Conservation (phyloP, 306 rosid species). For the Gynostemma pentaphyllum region DNA sequence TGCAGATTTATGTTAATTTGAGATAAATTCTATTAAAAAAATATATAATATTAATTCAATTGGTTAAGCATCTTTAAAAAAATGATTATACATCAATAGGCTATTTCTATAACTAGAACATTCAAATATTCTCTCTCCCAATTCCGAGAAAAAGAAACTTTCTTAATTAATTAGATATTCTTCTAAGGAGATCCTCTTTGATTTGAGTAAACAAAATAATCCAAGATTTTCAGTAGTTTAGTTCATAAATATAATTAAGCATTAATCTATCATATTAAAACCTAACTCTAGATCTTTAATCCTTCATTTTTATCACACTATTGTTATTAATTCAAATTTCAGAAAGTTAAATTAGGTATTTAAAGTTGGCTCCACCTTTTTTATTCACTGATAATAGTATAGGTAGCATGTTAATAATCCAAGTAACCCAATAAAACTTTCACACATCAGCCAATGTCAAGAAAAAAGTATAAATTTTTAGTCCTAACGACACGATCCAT, state of each 20-base stretch:
- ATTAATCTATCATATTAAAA: neutral
- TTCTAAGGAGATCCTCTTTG: neutral
- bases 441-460: neutral
- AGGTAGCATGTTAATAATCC: neutral
- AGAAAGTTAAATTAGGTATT: neutral
- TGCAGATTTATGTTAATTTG: no score
- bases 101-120: no score
- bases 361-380: neutral
- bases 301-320: neutral
- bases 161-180: neutral
- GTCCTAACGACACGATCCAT: neutral
- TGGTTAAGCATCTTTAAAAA: no score
- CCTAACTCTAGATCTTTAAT: neutral
- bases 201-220: no score
- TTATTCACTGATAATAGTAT: conserved; percentile 1
- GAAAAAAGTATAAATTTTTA: neutral
- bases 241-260: neutral
- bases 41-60: no score
- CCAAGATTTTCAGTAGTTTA: neutral
- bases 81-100: no score
- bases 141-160: no score
- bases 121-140: no score
- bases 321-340: neutral
- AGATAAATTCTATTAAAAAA: no score
- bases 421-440: neutral